These are phyloP conservation scores for Garcia nutans DNA, from an alignment of 345 rosid species.

Conservation along the genomic window DNA sequence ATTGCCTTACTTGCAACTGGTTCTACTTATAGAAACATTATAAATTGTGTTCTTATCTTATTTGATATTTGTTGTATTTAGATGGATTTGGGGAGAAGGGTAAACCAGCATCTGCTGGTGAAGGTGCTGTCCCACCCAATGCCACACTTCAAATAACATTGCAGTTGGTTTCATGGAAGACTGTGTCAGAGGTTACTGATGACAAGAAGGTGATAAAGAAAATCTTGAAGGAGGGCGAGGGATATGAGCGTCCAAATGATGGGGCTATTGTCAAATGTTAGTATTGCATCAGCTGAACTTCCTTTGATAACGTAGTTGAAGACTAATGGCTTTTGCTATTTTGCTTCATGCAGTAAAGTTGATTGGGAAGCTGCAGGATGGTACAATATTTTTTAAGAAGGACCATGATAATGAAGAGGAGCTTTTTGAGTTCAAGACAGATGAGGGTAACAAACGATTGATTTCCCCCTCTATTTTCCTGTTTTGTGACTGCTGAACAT, in stretches of 20 bases:
- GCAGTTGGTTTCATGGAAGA: slow-evolving; percentile 85
- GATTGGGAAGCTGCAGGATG: slow-evolving; percentile 79
- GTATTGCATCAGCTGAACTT: not conserved
- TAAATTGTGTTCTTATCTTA: not conserved
- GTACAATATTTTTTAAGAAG: slow-evolving; percentile 69
- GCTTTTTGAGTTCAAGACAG: slow-evolving; percentile 74
- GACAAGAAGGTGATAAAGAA: slow-evolving; percentile 84
- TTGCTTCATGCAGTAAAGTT: slow-evolving; percentile 60
- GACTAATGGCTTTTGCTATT: not conserved
- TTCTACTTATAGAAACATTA: not conserved
- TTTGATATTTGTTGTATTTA: slow-evolving; percentile 19
- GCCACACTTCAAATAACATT: slow-evolving; percentile 56
- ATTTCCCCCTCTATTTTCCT: not conserved
- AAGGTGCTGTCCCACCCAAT: slow-evolving; percentile 78
- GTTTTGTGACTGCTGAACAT: not conserved
- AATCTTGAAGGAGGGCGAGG: slow-evolving; percentile 83
- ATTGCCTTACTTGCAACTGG: slow-evolving; percentile 1
- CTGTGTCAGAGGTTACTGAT: slow-evolving; percentile 72
- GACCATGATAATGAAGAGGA: slow-evolving; percentile 66
- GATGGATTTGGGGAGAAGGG: slow-evolving; percentile 97
- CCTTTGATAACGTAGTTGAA: not conserved
- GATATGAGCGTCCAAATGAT: slow-evolving; percentile 78
- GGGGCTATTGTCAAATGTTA: slow-evolving; percentile 74
- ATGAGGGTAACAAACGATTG: slow-evolving; percentile 57
- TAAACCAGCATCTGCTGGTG: slow-evolving; percentile 47